Evolutionary conservation across 1,139 yeast species (phyloP).

Genomic region (Pichia sp.): DNA sequence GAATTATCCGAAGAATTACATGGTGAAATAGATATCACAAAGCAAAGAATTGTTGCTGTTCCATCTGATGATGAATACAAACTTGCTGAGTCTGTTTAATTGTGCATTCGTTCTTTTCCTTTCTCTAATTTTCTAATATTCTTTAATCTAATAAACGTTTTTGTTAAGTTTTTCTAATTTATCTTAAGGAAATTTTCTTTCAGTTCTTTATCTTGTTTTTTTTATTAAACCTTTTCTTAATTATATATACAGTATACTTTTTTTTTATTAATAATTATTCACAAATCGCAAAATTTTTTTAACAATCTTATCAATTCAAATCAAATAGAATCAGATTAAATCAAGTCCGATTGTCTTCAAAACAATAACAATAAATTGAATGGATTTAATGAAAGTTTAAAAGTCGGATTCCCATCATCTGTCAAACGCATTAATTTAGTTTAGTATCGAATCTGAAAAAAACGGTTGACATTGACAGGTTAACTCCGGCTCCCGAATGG

Average conservation of each 20-base stretch:
- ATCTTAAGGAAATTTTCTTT: too few species aligned
- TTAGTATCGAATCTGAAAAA: not conserved
- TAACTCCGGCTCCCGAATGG: not conserved
- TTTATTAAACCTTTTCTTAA: too few species aligned
- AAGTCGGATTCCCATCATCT: not conserved
- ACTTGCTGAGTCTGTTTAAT: constrained; percentile 21
- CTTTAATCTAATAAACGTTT: too few species aligned
- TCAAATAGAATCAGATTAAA: too few species aligned
- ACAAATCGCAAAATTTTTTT: too few species aligned
- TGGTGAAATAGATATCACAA: constrained; percentile 55
- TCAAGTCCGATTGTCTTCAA: not conserved
- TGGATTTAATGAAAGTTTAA: not conserved
- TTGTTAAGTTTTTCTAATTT: too few species aligned
- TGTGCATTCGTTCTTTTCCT: not conserved
- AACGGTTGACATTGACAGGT: not conserved
- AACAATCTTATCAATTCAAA: too few species aligned
- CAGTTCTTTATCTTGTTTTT: too few species aligned
- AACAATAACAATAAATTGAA: too few species aligned
- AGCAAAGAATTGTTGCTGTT: constrained; percentile 17
- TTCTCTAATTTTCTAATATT: not conserved
- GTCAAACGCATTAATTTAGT: not conserved
- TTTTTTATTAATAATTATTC: too few species aligned
- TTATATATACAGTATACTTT: too few species aligned
- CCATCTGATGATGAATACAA: constrained; percentile 27
- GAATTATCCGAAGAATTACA: constrained; percentile 71